These are phyloP conservation scores for Agaricales sp. DNA, from an alignment of 1,284 basidiomycete genomes.

Conservation along the genomic window DNA sequence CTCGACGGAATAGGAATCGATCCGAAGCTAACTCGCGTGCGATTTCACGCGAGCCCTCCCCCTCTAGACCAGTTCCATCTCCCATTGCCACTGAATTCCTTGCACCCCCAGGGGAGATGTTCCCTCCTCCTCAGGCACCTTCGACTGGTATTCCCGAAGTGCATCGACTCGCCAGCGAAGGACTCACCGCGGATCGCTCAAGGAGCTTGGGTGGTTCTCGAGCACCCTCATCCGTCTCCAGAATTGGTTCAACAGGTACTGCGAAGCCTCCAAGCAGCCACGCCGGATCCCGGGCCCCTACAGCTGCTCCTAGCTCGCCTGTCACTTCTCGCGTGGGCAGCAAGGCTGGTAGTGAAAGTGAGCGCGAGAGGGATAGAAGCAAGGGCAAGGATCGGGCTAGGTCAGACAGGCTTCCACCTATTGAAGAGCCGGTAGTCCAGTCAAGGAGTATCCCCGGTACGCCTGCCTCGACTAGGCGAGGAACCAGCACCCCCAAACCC, in stretches of 20 bases:
- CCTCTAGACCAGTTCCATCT: not conserved
- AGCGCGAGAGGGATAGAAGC: not conserved
- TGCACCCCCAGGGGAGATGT: not conserved
- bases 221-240: not conserved
- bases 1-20: not conserved
- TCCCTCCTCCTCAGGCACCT: not conserved
- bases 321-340: not conserved
- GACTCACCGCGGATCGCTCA: not conserved
- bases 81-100: not conserved
- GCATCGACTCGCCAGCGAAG: not conserved
- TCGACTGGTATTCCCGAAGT: not conserved
- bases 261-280: not conserved
- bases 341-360: slow-evolving; percentile 1
- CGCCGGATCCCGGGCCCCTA: not conserved
- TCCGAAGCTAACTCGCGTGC: not conserved
- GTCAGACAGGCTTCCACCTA: not conserved
- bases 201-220: not conserved
- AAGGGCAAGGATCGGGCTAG: not conserved
- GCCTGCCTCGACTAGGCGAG: not conserved
- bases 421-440: not conserved
- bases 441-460: not conserved
- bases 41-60: not conserved
- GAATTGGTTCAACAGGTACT: not conserved
- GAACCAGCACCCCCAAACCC: not conserved
- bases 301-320: not conserved